Base-by-base conservation (phyloP, 129 eudicot genomes). In the Centrapalus pauciflorus region DNA sequence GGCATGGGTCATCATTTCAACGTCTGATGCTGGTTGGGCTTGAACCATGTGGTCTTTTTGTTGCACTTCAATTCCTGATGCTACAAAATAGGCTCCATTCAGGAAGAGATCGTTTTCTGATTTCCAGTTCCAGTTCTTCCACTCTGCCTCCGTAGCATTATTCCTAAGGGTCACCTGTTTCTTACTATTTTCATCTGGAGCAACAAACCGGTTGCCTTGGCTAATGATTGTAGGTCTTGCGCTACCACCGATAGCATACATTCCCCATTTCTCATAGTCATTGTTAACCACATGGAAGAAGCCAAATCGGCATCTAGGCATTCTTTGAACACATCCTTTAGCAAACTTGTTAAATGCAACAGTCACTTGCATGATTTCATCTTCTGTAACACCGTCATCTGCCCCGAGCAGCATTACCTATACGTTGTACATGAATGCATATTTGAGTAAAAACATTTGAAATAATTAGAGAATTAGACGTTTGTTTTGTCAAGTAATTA, bases 171-270 rank as follows among this genome's bases (percentile, higher is more conserved):
- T 79, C 66, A 86, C 90, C 84, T 83, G 73, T 71, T 85, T 90
- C 4, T 68, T 56, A 57, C 11, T n/a, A 1, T 3, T 49, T 41
- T 87, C 51, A 27, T 77, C 73, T 3, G 89, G 13, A 64, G 90
- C 96, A 66, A 72, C 55, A 66, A 82, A 90, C 16, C 92, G 80
- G 77, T 90, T 90, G 27, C 97, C 96, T 73, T 90, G 96, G 82
- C 94, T 78, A 24, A 90, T 63, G 59, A 90, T 90, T 66, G 94
- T 87, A 52, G 96, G 97, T 25, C 76, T 75, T 3, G 81, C 49
- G 54, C 90, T 87, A 25, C 97, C 97, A 13, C 97, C 97, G n/a
- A 90, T 78, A 72, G 97, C 97, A 27, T 90, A 90, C 84, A 84
- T 64, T 46, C 64, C 59, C 97, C 97, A 88, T 32, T 82, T 83